A percentile compares a stretch with the other conserved stretches of the same genome.
Evolutionary conservation across 352 stramenopile genomes (phyloP).

Genomic region (Phytophthora citrophthora): DNA sequence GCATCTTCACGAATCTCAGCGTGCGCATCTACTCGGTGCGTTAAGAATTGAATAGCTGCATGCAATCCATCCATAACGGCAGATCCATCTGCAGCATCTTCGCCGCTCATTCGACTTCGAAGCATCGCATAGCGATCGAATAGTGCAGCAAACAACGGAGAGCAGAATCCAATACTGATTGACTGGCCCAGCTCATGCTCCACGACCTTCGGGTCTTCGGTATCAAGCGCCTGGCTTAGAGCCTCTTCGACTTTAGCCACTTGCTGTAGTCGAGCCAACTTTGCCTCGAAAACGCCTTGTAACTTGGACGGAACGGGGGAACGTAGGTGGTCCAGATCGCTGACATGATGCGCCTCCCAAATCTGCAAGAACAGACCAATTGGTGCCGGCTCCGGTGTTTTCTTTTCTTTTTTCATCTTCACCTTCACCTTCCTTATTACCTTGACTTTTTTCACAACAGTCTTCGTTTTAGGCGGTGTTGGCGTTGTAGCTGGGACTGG

Average conservation of each 20-base stretch:
- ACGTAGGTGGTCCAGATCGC: constrained; percentile 31
- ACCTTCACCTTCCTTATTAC: neutral
- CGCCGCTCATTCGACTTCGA: constrained; percentile 21
- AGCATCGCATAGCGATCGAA: constrained; percentile 57
- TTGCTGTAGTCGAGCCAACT: constrained; percentile 50
- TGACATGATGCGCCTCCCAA: constrained; percentile 41
- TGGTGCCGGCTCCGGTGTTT: constrained; percentile 10
- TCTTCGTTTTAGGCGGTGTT: constrained; percentile 10
- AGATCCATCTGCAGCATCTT: constrained; percentile 10
- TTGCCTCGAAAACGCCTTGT: constrained; percentile 39
- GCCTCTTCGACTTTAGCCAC: constrained; percentile 49
- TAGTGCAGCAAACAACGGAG: constrained; percentile 45
- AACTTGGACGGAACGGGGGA: constrained; percentile 32
- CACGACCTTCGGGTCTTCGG: constrained; percentile 40
- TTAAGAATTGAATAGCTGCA: constrained; percentile 66
- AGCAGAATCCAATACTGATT: constrained; percentile 68
- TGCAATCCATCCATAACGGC: constrained; percentile 49
- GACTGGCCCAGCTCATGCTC: constrained; percentile 61
- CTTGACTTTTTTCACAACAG: constrained; percentile 18
- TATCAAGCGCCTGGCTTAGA: constrained; percentile 41
- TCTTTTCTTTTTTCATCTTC: constrained; percentile 25
- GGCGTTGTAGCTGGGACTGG: constrained; percentile 9
- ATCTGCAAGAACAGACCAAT: constrained; percentile 48
- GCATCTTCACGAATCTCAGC: constrained; percentile 69
- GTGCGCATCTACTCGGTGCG: constrained; percentile 49